Evolutionary conservation across 768 basidiomycete genomes (phyloP), one percentile per base, ranked within the genome.

Genomic region (Panaeolus cyanescens): DNA sequence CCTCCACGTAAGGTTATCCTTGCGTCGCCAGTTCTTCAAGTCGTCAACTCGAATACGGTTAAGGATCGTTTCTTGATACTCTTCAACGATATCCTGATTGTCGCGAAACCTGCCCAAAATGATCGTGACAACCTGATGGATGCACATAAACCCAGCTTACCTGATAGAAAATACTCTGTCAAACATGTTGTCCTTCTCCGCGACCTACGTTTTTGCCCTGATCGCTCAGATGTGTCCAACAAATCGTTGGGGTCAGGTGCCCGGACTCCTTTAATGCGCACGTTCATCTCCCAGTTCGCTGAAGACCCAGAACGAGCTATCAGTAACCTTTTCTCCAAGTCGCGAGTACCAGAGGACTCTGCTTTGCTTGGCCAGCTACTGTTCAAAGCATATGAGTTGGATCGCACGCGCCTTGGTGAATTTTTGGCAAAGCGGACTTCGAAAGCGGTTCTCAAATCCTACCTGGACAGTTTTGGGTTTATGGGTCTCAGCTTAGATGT

Each of bases 1-100:
- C 92, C 95, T 15, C 93, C 94, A 6, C 86, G 97, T 40, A 94
- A 90, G 72, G 77, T 98, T 37, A 77, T 97, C 15, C 78, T 96
- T 39, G 90, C 91, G 1, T 90, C 91, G 2, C 90, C 95, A 1
- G 92, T 96, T 6, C 79, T 96, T 5, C 97, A 99, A 75, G 94
- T 99, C 13, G 94, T 94, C 66, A 95, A 97, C 74, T 83, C 88
- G 39, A 91, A 96, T 74, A 95, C 92, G 0, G 91, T 95, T 73
- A 98, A 99, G 74, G 95, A 98, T 70, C 89, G 97, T 10, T 93
- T 94, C 77, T 84, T 99, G 9, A 96, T 99, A 79, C 83, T 99
- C n/a, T 99, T 99, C 83, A 94, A 80, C 73, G 97, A 99, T 72
- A 85, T 99, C 57, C 85, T 99, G 58, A 84, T 99, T 73, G 86